Evolutionary conservation across 2,329 filamentous ascomycete genomes (phyloP).

Genomic region (Apiospora rasikravindrae): DNA sequence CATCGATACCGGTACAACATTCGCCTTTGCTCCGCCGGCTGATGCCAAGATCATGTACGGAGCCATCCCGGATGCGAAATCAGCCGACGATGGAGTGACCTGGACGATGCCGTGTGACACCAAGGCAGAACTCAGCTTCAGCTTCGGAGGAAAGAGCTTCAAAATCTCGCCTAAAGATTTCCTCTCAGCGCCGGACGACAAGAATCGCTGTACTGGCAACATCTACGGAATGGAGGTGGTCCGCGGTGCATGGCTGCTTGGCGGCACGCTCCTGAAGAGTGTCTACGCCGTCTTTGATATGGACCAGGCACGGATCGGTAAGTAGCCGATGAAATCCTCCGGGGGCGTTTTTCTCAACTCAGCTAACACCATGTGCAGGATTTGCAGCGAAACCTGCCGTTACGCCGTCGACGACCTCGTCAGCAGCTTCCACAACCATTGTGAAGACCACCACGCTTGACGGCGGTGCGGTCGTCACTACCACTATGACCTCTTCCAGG

Average conservation of each 20-base stretch:
- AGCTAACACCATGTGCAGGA: too few relatives aligned
- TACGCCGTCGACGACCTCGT: neutral
- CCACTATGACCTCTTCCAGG: constrained; percentile 14
- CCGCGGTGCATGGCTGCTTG: constrained; percentile 74
- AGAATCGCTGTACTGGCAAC: constrained; percentile 69
- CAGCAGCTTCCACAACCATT: neutral
- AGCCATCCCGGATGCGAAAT: constrained; percentile 65
- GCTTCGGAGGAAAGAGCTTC: constrained; percentile 72
- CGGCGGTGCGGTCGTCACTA: neutral
- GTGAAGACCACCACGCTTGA: constrained; percentile 8
- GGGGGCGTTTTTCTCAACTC: too few relatives aligned
- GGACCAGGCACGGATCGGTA: constrained; percentile 68
- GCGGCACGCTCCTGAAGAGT: constrained; percentile 87
- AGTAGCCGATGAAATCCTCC: too few relatives aligned
- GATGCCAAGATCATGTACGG: constrained; percentile 73
- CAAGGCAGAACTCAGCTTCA: constrained; percentile 63
- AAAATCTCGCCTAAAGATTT: constrained; percentile 74
- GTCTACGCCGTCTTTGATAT: constrained; percentile 87
- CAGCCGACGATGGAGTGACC: constrained; percentile 61
- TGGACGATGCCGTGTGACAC: constrained; percentile 78
- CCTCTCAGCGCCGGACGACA: constrained; percentile 53
- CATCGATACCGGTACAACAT: constrained; percentile 85
- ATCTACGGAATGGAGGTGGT: constrained; percentile 76
- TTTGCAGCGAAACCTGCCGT: constrained; percentile 22
- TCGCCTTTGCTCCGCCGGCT: constrained; percentile 71